phyloP scores from a whole-genome alignment of 352 stramenopile genomes.

The Lagenidium giganteum region DNA sequence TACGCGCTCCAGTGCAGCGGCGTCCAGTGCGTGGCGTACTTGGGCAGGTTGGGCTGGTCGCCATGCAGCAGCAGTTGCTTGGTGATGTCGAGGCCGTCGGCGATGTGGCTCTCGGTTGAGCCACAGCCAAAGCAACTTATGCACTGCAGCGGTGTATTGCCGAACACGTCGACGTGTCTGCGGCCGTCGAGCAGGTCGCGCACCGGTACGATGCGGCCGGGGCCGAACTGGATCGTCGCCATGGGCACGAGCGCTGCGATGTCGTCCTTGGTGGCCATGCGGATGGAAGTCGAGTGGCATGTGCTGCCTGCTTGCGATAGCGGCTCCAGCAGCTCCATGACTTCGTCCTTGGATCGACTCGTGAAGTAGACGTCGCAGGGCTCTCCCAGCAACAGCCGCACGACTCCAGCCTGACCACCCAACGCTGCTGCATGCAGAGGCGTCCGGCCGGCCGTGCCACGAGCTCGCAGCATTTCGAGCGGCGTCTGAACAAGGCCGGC shows the following conservation, averaged over 20 bases:
- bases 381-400: slow-evolving; percentile 45
- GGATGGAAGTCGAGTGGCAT: too few species aligned
- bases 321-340: slow-evolving; percentile 21
- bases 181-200: slow-evolving; percentile 31
- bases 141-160: slow-evolving; percentile 58
- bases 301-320: too few species aligned
- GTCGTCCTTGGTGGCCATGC: slow-evolving; percentile 41
- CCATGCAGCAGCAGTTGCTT: slow-evolving; percentile 38
- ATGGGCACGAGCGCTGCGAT: slow-evolving; percentile 25
- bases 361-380: slow-evolving; percentile 44
- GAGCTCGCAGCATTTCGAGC: slow-evolving; percentile 14
- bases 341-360: slow-evolving; percentile 29
- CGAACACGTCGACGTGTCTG: slow-evolving; percentile 49
- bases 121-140: slow-evolving; percentile 62
- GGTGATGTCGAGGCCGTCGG: slow-evolving; percentile 46
- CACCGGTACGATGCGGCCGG: slow-evolving; percentile 19
- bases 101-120: slow-evolving; percentile 36
- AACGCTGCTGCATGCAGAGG: slow-evolving; percentile 47
- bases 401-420: slow-evolving; percentile 40
- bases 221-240: slow-evolving; percentile 31
- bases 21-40: slow-evolving; percentile 52
- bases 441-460: slow-evolving; percentile 36
- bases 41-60: slow-evolving; percentile 50
- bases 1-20: slow-evolving; percentile 52
- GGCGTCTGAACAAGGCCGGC: slow-evolving; percentile 6